These are phyloP conservation scores for Acanthamoeba comandoni DNA, from an alignment of 208 protist species.

Conservation along the genomic window DNA sequence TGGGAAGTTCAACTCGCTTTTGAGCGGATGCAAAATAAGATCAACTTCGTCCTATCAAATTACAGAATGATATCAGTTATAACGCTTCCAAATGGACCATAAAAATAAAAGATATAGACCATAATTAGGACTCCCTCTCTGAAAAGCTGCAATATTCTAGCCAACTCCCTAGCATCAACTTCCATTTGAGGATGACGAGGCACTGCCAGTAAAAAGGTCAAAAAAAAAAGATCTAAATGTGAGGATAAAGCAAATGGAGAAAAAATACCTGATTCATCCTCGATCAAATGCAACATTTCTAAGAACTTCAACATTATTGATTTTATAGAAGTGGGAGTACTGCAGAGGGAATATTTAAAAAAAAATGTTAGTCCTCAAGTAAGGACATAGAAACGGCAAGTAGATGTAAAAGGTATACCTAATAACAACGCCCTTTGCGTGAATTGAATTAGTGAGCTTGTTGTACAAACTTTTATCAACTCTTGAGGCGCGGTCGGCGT, in stretches of 20 bases:
- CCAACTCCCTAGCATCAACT: slow-evolving; percentile 75
- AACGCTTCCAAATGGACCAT: neutral
- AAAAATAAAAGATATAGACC: slow-evolving; percentile 85
- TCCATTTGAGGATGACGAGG: slow-evolving; percentile 66
- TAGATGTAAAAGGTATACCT: neutral
- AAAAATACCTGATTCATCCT: slow-evolving; percentile 74
- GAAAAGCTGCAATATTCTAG: slow-evolving; percentile 91
- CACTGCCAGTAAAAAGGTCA: too few species aligned
- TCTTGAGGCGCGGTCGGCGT: slow-evolving; percentile 80
- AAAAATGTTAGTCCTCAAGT: neutral
- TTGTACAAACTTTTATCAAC: slow-evolving; percentile 52
- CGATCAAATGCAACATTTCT: slow-evolving; percentile 92
- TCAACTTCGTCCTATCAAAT: slow-evolving; percentile 90
- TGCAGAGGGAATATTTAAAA: slow-evolving; percentile 87
- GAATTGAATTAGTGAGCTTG: slow-evolving; percentile 70
- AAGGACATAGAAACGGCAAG: neutral
- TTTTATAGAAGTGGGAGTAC: slow-evolving; percentile 93
- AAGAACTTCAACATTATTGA: slow-evolving; percentile 94
- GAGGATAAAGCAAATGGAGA: slow-evolving; percentile 15
- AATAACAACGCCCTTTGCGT: slow-evolving; percentile 70
- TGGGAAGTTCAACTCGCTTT: slow-evolving; percentile 96
- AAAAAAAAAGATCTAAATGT: neutral
- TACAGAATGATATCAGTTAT: slow-evolving; percentile 43
- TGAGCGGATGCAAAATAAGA: slow-evolving; percentile 94
- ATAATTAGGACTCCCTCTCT: slow-evolving; percentile 92